Evolutionary conservation across 2,329 filamentous ascomycete species (phyloP).

Genomic region (Fusarium luffae): DNA sequence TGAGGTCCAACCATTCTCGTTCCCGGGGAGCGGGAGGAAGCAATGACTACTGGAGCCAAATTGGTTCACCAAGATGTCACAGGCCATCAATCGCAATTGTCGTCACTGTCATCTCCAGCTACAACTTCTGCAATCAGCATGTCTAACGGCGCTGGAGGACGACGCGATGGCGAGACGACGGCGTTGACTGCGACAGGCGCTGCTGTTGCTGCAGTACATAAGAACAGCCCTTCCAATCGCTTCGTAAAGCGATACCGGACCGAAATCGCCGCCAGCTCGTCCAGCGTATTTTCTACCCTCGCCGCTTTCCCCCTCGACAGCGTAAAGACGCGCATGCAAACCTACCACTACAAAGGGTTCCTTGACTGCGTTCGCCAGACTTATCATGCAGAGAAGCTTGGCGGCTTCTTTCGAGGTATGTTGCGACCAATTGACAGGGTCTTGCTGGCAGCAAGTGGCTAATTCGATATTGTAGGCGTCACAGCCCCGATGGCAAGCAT

Average conservation of each 20-base stretch:
- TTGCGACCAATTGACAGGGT: conserved; percentile 1
- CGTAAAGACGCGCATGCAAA: conserved; percentile 90
- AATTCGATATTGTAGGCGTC: conserved; percentile 64
- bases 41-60: conserved; percentile 53
- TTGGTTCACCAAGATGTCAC: conserved; percentile 54
- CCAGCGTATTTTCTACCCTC: conserved; percentile 82
- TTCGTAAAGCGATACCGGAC: conserved; percentile 81
- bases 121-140: conserved; percentile 43
- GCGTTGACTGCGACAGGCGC: conserved; percentile 38
- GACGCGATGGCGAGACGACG: conserved; percentile 45
- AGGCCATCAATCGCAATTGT: conserved; percentile 47
- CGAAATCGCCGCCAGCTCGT: conserved; percentile 80
- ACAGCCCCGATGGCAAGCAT: conserved; percentile 83
- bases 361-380: conserved; percentile 79
- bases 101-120: conserved; percentile 43
- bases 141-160: conserved; percentile 45
- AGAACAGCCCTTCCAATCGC: conserved; percentile 38
- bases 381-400: conserved; percentile 76
- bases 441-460: conserved; percentile 13
- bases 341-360: conserved; percentile 81
- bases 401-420: conserved; percentile 84
- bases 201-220: conserved; percentile 18
- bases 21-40: conserved; percentile 43
- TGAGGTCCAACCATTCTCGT: conserved; percentile 40
- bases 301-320: conserved; percentile 88